Percentiles rank a stretch among this genome's conserved stretches.
Conservation (phyloP, 2,329 filamentous ascomycete genomes). For the Raffaelea deltoideospora region DNA sequence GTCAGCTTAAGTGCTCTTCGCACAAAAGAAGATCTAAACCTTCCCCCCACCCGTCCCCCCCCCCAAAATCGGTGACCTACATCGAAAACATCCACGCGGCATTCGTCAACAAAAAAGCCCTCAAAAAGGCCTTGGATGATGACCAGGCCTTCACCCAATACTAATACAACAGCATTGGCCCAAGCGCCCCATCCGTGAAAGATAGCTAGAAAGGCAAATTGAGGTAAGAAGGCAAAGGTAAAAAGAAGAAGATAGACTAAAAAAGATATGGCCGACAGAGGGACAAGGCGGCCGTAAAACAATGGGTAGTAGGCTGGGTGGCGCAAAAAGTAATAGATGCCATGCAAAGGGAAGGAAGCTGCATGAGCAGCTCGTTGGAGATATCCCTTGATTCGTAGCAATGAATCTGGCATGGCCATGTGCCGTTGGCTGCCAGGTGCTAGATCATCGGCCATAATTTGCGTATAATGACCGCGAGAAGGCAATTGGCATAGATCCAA, state of each 20-base stretch:
- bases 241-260: slow-evolving; percentile 80
- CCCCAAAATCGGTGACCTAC: no score
- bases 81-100: slow-evolving; percentile 70
- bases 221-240: slow-evolving; percentile 73
- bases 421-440: not conserved
- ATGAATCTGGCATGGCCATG: not conserved
- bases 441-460: not conserved
- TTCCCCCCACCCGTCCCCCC: no score
- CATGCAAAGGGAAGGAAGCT: slow-evolving; percentile 45
- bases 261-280: slow-evolving; percentile 65
- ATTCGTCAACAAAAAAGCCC: slow-evolving; percentile 69
- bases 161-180: slow-evolving; percentile 74
- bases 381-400: slow-evolving; percentile 4
- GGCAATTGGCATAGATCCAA: not conserved
- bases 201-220: slow-evolving; percentile 75
- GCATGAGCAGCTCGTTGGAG: slow-evolving; percentile 15
- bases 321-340: slow-evolving; percentile 66
- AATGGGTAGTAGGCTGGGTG: slow-evolving; percentile 74
- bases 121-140: slow-evolving; percentile 59
- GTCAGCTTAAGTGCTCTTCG: slow-evolving; percentile 3
- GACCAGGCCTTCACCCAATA: slow-evolving; percentile 67
- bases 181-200: slow-evolving; percentile 84
- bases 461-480: not conserved
- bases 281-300: slow-evolving; percentile 61
- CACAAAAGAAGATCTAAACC: not conserved